A percentile compares a stretch with the other conserved stretches of the same genome.
Evolutionary conservation across 1,284 basidiomycete species (phyloP).

Genomic region (Mycena sp.): DNA sequence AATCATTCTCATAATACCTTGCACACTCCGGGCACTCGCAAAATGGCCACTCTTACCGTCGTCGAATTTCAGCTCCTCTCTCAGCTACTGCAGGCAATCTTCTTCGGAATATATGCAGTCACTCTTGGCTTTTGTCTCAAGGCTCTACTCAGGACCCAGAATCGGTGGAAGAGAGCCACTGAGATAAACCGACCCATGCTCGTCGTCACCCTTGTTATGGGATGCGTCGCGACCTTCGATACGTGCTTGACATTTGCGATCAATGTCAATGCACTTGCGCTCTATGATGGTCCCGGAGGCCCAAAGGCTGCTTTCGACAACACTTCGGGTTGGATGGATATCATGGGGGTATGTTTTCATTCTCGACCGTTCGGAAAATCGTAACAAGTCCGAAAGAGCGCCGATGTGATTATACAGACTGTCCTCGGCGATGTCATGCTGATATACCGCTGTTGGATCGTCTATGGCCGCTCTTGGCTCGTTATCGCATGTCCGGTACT

Average conservation of each 20-base stretch:
- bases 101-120: slow-evolving; percentile 10
- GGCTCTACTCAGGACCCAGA: slow-evolving; percentile 1
- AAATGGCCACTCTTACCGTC: too few relatives aligned
- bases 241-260: background rate
- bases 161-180: background rate
- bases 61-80: too few relatives aligned
- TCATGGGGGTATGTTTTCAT: slow-evolving; percentile 6
- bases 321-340: slow-evolving; percentile 10
- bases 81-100: too few relatives aligned
- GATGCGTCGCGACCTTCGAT: slow-evolving; percentile 13
- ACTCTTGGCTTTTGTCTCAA: slow-evolving; percentile 1
- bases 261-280: slow-evolving; percentile 8
- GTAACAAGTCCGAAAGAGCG: background rate
- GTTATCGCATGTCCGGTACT: background rate
- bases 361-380: background rate
- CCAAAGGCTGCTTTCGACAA: background rate
- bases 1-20: too few relatives aligned
- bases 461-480: slow-evolving; percentile 10
- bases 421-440: slow-evolving; percentile 16
- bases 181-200: slow-evolving; percentile 17
- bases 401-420: slow-evolving; percentile 9
- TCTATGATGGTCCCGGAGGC: slow-evolving; percentile 4
- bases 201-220: slow-evolving; percentile 5
- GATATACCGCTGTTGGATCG: slow-evolving; percentile 17
- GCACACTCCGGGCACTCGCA: too few relatives aligned